Evolutionary conservation across 2,329 filamentous ascomycete genomes (phyloP), one percentile per base, ranked within the genome.

Genomic region (Penicillium polonicum): DNA sequence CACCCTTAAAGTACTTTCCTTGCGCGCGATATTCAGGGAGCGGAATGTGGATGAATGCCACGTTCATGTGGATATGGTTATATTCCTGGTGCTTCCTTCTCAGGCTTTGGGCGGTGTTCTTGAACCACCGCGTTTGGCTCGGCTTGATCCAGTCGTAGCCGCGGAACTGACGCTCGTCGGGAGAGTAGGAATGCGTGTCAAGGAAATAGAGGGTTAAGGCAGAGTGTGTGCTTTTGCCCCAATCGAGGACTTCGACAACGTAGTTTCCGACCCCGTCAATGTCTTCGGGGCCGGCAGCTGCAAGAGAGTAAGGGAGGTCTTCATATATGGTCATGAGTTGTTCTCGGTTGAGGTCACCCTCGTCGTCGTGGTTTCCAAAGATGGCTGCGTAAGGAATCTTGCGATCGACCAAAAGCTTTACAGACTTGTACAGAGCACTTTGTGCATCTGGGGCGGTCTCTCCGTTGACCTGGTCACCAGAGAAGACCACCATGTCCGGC

Each of bases 141-240:
- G 88, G 88, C 78, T 97, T 97, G 70, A 99, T 80, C 94, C 94
- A 99, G 76, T 97, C 93, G 72, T 99, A 99, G 48, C 94, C 94
- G n/a, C 86, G 85, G 73, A 87, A 97, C 59, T 90, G 86, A 55
- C 87, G 85, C 76, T 97, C 91, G 70, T 99, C 90, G 0, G 92
- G 92, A 5, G 91, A 91, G 74, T 97, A 96, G 4, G 90, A 83
- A 73, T 99, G 94, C 0, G 92, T 92, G 75, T 99, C 94, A 44
- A 99, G 84, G 64, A 99, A 82, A 76, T 97, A 99, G n/a, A 99
- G 80, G 0, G 93, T 97, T 50, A 99, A 77, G 5, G 94, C 94
- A 1, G 92, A 95, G 76, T 97, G 92, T 59, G 90, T 87, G 17
- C 88, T 90, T 60, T 79, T 84, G 59, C 89, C 88, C 38, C 88